phyloP scores from a whole-genome alignment of 192 early-diverging fungal genomes.

The Backusella circina region DNA sequence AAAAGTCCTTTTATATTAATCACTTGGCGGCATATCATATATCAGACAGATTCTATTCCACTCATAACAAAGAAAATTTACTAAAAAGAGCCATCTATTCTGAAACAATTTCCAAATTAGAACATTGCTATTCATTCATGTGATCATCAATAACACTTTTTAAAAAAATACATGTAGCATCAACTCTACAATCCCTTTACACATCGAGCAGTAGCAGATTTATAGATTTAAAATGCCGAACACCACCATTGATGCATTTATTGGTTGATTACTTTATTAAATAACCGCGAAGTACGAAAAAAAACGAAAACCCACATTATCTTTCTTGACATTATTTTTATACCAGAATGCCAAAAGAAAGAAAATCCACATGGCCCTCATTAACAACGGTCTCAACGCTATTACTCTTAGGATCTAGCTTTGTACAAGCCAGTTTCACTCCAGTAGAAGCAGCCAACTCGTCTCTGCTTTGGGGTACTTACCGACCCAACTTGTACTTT shows the following conservation, averaged over 20 bases:
- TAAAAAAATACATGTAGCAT: no score
- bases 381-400: not conserved
- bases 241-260: not conserved
- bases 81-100: no score
- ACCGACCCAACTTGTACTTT: constrained; percentile 92
- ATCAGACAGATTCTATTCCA: no score
- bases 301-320: not conserved
- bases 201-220: no score
- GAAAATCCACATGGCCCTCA: not conserved
- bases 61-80: no score
- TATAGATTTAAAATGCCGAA: no score
- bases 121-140: no score
- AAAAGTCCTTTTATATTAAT: no score
- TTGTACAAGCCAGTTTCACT: not conserved
- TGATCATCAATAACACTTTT: no score
- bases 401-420: not conserved
- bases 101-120: no score
- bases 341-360: not conserved
- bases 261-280: not conserved
- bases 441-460: constrained; percentile 12
- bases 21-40: no score
- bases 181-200: no score
- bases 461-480: constrained; percentile 83
- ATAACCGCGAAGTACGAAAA: not conserved
- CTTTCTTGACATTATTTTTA: not conserved